These are phyloP conservation scores for Colletotrichum ledebouriae DNA, from an alignment of 2,329 filamentous ascomycete species.

Conservation along the genomic window DNA sequence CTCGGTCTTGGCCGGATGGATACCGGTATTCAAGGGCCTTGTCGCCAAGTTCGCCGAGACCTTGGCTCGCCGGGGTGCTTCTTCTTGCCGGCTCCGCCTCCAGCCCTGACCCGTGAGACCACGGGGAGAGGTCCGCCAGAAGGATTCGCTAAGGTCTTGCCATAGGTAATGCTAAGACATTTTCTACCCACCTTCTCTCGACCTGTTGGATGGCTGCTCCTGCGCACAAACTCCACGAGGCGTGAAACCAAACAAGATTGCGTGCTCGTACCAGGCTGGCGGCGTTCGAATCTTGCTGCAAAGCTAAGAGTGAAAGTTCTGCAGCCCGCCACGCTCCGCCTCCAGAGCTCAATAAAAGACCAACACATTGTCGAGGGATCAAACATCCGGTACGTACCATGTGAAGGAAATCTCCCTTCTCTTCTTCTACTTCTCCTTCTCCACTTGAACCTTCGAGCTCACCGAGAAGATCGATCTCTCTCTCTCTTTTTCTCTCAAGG, in stretches of 20 bases:
- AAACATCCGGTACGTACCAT: conserved; percentile 14
- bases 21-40: conserved; percentile 18
- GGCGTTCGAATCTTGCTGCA: conserved; percentile 5
- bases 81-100: conserved; percentile 15
- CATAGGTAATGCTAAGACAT: conserved; percentile 41
- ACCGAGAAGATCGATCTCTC: background rate
- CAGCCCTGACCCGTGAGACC: background rate
- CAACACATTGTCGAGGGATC: background rate
- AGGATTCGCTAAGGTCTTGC: conserved; percentile 40
- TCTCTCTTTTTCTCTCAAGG: conserved; percentile 1
- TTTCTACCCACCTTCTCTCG: background rate
- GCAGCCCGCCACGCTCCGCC: background rate
- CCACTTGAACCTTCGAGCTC: background rate
- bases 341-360: conserved; percentile 13
- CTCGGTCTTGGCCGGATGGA: conserved; percentile 36
- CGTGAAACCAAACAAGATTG: conserved; percentile 36
- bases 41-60: conserved; percentile 39
- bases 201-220: background rate
- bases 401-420: background rate
- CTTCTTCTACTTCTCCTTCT: background rate
- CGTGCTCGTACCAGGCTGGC: conserved; percentile 29
- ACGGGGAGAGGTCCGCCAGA: background rate
- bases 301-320: conserved; percentile 25
- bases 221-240: conserved; percentile 24
- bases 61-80: conserved; percentile 25